Conservation (phyloP, 441 rosid species). For the Adansonia madagascariensis region DNA sequence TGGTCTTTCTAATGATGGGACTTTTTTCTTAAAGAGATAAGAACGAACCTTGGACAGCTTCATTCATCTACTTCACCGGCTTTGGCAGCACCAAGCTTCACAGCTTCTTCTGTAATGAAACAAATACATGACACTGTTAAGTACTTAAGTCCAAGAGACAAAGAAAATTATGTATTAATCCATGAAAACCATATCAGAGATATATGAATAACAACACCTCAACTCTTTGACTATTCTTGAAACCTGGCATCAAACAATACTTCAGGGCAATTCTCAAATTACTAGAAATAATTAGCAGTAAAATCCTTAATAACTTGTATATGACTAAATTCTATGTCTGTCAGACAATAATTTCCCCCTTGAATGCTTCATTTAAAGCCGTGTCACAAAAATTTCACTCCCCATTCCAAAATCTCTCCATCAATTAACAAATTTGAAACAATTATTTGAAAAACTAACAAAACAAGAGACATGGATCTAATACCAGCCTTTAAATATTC, state of each 20-base stretch:
- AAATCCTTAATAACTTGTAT: background rate
- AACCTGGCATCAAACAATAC: background rate
- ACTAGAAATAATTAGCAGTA: background rate
- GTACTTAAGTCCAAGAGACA: background rate
- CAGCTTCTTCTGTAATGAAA: conserved; percentile 40
- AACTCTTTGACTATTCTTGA: background rate
- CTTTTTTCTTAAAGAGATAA: background rate
- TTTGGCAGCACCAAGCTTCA: conserved; percentile 43
- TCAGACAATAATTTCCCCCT: background rate
- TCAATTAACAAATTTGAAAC: background rate
- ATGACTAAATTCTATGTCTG: background rate
- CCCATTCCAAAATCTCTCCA: background rate
- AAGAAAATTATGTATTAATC: background rate
- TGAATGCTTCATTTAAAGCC: background rate
- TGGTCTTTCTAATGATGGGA: background rate
- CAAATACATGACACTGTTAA: background rate
- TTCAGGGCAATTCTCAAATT: background rate
- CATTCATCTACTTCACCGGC: conserved; percentile 41
- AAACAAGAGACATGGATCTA: background rate
- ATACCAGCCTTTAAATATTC: background rate
- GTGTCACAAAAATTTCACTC: background rate
- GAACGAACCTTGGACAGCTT: conserved; percentile 36
- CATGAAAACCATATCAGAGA: background rate
- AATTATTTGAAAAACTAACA: background rate
- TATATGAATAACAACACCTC: background rate